Evolutionary conservation across 495 filamentous ascomycete species (phyloP), one percentile per base, ranked within the genome.

Genomic region (Penicillium lividum): DNA sequence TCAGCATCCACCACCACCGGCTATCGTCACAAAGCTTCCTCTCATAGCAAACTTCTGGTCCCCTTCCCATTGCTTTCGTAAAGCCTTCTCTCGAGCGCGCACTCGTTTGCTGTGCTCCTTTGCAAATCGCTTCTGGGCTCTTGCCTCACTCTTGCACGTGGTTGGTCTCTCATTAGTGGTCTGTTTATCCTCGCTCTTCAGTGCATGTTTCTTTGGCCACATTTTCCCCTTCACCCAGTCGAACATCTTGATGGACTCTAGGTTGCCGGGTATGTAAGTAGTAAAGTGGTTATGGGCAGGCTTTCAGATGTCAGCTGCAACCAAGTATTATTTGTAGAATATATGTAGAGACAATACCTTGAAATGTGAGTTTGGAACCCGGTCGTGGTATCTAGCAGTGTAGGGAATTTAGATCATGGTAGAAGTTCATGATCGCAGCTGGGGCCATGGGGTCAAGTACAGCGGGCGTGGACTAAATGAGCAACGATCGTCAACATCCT

Each of bases 91-190:
- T 16, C 46, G 46, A 0, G 46, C 46, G 15, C 46, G 46, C 6
- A 33, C 46, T 9, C 46, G 46, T 16, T 31, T 49, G 16, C 46
- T 31, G 15, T 49, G 46, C 16, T 49, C 46, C 28, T 13, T 49
- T 8, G 46, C 31, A 8, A 49, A 30, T 16, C 46, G 46, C 28
- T 49, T 49, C 28, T 16, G 46, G 25, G 46, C 7, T 7, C 31
- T 49, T 31, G 7, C 28, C 27, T 49, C 46, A 11, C 11, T 31
- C 28, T 49, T 31, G 13, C 28, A 33, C 22, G 2, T 22, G 22
- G 22, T 22, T 16, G 38, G 38, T 16, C 11, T 40, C 15, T 40
- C 38, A 16, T 40, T 13, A 15, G 13, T 15, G 15, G 38, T 40
- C 15, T n/a, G 38, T 40, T 40, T 7, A 16, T 40, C 15, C n/a